phyloP scores from a whole-genome alignment of 1,139 yeast species.

The Geotrichum klebahnii region DNA sequence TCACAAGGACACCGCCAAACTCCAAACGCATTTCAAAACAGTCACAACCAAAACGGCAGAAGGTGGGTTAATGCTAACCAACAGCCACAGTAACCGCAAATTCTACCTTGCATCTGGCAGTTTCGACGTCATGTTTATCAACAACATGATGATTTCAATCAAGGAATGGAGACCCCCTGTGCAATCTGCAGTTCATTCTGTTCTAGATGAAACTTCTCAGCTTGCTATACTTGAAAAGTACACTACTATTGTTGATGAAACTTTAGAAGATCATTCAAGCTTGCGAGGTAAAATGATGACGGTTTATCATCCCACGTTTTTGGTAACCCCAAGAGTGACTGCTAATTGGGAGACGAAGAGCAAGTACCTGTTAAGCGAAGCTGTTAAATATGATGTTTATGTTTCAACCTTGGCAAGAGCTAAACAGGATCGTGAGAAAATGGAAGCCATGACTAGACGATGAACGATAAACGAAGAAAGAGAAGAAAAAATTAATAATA shows the following conservation, averaged over 20 bases:
- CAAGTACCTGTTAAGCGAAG: conserved; percentile 35
- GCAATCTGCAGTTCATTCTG: conserved; percentile 31
- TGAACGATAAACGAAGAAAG: conserved; percentile 3
- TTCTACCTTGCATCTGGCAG: conserved; percentile 24
- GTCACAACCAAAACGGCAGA: conserved; percentile 1
- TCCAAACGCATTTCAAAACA: not conserved
- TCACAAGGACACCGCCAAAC: not conserved
- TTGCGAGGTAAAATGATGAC: conserved; percentile 20
- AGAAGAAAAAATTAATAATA: not conserved
- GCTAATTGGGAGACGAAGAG: conserved; percentile 38
- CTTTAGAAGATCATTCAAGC: conserved; percentile 33
- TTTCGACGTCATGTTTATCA: conserved; percentile 30
- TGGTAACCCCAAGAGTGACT: conserved; percentile 33
- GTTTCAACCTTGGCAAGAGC: conserved; percentile 32
- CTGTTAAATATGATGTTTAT: conserved; percentile 36
- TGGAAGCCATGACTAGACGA: no score
- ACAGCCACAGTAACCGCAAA: conserved; percentile 5
- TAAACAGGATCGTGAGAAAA: conserved; percentile 25
- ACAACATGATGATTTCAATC: conserved; percentile 28
- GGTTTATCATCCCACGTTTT: conserved; percentile 11
- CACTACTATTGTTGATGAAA: conserved; percentile 27
- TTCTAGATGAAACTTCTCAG: conserved; percentile 32
- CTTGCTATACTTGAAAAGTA: conserved; percentile 30
- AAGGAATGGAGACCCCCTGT: conserved; percentile 38
- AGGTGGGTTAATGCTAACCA: conserved; percentile 10